A percentile compares a stretch with the other conserved stretches of the same genome.
These are phyloP conservation scores for Sutorius eximius DNA, from an alignment of 1,284 basidiomycete genomes.

Conservation along the genomic window DNA sequence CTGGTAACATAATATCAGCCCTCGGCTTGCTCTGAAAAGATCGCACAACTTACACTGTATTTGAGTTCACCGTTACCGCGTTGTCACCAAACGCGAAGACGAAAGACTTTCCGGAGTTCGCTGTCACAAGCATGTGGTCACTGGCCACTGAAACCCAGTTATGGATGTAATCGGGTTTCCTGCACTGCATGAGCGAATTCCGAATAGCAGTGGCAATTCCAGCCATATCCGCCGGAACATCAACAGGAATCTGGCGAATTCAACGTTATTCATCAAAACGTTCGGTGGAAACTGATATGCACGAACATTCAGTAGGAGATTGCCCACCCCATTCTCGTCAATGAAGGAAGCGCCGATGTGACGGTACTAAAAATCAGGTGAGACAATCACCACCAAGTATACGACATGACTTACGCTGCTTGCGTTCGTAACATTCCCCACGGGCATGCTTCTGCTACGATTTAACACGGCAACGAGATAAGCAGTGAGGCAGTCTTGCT, in stretches of 20 bases:
- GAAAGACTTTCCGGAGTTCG: constrained; percentile 24
- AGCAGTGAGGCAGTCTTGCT: constrained; percentile 37
- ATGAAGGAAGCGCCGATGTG: constrained; percentile 19
- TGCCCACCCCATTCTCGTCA: constrained; percentile 24
- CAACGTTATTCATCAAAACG: background rate
- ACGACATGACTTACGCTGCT: constrained; percentile 28
- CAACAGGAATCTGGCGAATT: constrained; percentile 15
- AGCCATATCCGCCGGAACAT: constrained; percentile 15
- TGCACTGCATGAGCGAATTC: constrained; percentile 22
- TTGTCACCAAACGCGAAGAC: constrained; percentile 21
- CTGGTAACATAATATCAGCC: background rate
- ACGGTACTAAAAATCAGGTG: constrained; percentile 29
- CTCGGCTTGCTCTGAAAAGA: background rate
- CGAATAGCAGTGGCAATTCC: constrained; percentile 30
- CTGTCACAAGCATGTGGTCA: constrained; percentile 26
- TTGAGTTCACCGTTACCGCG: constrained; percentile 34
- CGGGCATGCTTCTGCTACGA: constrained; percentile 6
- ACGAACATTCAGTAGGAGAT: constrained; percentile 33
- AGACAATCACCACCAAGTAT: background rate
- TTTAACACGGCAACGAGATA: constrained; percentile 31
- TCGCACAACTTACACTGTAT: constrained; percentile 25
- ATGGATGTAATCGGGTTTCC: constrained; percentile 23
- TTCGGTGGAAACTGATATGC: background rate
- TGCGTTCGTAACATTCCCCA: constrained; percentile 27
- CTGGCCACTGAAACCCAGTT: constrained; percentile 32